phyloP scores from a whole-genome alignment of 106 monocot genomes.

The Narthecium ossifragum region DNA sequence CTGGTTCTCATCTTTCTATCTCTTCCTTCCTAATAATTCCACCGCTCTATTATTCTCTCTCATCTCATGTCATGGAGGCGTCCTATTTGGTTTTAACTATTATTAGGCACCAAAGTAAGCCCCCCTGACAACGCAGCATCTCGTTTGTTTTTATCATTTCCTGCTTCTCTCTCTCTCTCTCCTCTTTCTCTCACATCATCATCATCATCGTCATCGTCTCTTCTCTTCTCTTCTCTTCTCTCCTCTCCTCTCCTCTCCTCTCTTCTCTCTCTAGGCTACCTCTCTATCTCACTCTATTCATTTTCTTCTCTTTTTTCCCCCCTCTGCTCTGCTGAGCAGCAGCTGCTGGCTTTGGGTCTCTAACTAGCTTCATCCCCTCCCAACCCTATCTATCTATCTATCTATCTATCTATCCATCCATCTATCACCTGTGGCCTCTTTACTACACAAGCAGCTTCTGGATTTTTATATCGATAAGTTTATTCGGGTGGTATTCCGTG shows the following conservation, averaged over 20 bases:
- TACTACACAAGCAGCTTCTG: background rate
- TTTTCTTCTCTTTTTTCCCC: background rate
- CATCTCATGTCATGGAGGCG: background rate
- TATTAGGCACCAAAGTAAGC: conserved; percentile 31
- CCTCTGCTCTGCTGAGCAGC: no score
- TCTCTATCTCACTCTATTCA: conserved; percentile 1
- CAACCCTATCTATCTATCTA: no score
- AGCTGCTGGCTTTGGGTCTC: no score
- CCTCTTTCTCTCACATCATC: conserved; percentile 15
- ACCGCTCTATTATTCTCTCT: background rate
- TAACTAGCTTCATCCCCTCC: no score
- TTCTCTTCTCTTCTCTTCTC: background rate
- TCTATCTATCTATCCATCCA: no score
- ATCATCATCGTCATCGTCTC: conserved; percentile 7
- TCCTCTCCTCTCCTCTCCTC: background rate
- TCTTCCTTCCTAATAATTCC: background rate
- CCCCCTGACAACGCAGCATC: conserved; percentile 55
- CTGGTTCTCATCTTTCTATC: background rate
- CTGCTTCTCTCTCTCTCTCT: conserved; percentile 2
- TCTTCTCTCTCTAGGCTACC: background rate
- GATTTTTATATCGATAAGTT: background rate
- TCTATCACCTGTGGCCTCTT: background rate
- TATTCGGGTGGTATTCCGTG: background rate
- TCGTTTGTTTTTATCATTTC: conserved; percentile 37
- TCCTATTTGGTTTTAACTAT: conserved; percentile 29